Conservation (phyloP, 2,329 filamentous ascomycete species). For the Penicillium sclerotigenum region DNA sequence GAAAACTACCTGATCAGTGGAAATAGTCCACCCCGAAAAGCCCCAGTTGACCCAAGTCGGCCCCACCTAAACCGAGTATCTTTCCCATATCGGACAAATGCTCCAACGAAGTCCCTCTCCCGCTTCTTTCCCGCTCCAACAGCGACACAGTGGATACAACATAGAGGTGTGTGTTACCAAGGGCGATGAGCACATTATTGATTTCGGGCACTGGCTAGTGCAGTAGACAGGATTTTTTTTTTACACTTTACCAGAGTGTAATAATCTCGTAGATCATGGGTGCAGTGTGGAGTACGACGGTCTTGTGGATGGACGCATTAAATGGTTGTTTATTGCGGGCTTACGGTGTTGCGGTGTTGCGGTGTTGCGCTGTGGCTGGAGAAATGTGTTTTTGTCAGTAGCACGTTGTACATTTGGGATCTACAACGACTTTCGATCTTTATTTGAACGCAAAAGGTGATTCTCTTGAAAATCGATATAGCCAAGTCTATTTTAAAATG, state of each 20-base stretch:
- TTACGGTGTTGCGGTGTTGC: neutral
- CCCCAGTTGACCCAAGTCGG: neutral
- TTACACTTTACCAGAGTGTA: slow-evolving; percentile 2
- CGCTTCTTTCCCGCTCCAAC: slow-evolving; percentile 1
- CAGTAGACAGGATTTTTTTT: neutral
- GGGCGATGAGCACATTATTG: slow-evolving; percentile 1
- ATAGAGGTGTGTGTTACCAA: neutral
- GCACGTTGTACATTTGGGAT: neutral
- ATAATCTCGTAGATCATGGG: slow-evolving; percentile 5
- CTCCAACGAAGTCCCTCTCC: slow-evolving; percentile 3
- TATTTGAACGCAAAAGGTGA: neutral
- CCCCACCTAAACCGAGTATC: slow-evolving; percentile 3
- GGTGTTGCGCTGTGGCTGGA: neutral
- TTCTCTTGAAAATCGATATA: neutral
- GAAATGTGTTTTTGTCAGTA: neutral
- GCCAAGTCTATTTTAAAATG: neutral
- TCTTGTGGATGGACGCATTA: neutral
- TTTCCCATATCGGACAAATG: slow-evolving; percentile 5
- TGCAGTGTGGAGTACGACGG: neutral
- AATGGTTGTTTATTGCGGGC: neutral
- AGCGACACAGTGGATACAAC: neutral
- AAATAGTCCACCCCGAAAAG: neutral
- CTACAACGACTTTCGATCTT: neutral
- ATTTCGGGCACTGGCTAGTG: slow-evolving; percentile 2
- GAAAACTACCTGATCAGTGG: neutral